These are phyloP conservation scores for Psilocybe azurescens DNA, from an alignment of 768 basidiomycete species.

Conservation along the genomic window DNA sequence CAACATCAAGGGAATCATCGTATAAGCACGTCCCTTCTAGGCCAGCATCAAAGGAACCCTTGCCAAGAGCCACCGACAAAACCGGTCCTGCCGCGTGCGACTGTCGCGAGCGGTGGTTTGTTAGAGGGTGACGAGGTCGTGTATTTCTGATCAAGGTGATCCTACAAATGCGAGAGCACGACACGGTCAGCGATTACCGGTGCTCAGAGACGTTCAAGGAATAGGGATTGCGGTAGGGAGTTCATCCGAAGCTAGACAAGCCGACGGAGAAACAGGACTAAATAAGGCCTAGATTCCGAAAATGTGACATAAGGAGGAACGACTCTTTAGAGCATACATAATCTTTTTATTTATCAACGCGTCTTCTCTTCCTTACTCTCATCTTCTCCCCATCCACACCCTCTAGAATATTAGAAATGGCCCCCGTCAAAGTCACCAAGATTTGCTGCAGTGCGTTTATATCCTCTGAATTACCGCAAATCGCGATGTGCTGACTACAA, in stretches of 20 bases:
- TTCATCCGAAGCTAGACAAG: background rate
- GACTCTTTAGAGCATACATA: slow-evolving; percentile 20
- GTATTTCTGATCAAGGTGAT: too few species aligned
- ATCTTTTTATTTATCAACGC: slow-evolving; percentile 24
- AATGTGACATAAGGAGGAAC: slow-evolving; percentile 16
- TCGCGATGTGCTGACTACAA: slow-evolving; percentile 16
- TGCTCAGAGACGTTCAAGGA: too few species aligned
- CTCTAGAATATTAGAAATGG: slow-evolving; percentile 39
- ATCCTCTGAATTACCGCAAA: background rate
- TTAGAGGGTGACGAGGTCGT: too few species aligned
- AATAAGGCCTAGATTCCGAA: slow-evolving; percentile 19
- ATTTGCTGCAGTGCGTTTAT: slow-evolving; percentile 87
- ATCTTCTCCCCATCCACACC: slow-evolving; percentile 22
- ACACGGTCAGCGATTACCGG: too few species aligned
- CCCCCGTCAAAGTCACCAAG: slow-evolving; percentile 69
- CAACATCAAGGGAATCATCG: too few species aligned
- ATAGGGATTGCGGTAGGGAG: background rate
- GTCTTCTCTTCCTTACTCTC: slow-evolving; percentile 24
- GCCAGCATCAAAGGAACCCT: background rate
- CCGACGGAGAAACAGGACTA: slow-evolving; percentile 9
- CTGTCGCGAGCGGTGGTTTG: too few species aligned
- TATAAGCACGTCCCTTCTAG: background rate
- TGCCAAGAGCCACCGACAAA: background rate
- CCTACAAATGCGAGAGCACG: too few species aligned
- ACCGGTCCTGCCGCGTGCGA: too few species aligned